Conservation (phyloP, 2,329 filamentous ascomycete genomes). For the Hypocrella siamensis region DNA sequence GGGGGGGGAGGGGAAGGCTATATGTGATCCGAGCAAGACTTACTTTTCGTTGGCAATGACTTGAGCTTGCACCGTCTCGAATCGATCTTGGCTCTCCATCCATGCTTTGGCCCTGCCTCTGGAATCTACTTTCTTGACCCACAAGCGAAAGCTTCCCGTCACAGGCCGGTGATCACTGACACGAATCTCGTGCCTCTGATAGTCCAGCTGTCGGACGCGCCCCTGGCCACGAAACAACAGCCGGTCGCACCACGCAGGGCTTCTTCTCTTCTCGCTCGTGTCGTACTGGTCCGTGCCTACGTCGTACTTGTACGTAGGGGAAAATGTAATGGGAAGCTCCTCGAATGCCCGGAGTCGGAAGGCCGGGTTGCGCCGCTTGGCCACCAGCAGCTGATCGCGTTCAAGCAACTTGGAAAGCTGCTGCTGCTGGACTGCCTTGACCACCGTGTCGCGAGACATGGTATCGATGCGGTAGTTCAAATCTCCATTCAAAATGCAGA, state of each 20-base stretch:
- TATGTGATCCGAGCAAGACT: no score
- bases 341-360: conserved; percentile 81
- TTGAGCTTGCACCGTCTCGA: conserved; percentile 54
- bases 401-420: conserved; percentile 81
- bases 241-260: conserved; percentile 93
- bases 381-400: conserved; percentile 82
- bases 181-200: conserved; percentile 73
- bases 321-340: conserved; percentile 82
- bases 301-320: conserved; percentile 97
- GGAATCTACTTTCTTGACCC: conserved; percentile 66
- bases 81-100: conserved; percentile 60
- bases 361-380: conserved; percentile 73
- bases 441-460: conserved; percentile 85
- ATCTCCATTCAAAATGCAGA: conserved; percentile 93
- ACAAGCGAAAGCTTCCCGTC: conserved; percentile 66
- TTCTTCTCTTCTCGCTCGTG: conserved; percentile 82
- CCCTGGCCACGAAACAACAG: conserved; percentile 73
- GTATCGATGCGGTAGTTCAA: conserved; percentile 97
- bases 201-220: conserved; percentile 75
- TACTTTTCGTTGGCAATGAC: conserved; percentile 65
- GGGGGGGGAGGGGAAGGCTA: no score
- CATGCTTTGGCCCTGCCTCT: conserved; percentile 49
- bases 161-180: conserved; percentile 91
- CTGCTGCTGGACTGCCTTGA: conserved; percentile 65
- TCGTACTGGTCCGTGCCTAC: conserved; percentile 91